Evolutionary conservation across 176 grass and related monocot species (phyloP).

Genomic region (Lolium perenne): DNA sequence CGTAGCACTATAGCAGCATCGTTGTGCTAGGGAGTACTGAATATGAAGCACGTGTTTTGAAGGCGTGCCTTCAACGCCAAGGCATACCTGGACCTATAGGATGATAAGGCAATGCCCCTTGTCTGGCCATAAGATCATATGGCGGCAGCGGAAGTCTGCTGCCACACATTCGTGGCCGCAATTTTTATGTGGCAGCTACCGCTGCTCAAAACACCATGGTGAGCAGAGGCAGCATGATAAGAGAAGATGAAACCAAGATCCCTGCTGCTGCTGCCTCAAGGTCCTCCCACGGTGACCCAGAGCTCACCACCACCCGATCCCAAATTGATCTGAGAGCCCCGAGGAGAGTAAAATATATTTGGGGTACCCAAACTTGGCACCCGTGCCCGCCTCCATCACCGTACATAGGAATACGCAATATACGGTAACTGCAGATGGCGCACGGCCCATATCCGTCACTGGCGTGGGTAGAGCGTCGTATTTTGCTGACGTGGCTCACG

Average conservation of each 20-base stretch:
- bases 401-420: too few species aligned
- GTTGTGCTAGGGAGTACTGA: not conserved
- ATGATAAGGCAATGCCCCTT: not conserved
- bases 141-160: not conserved
- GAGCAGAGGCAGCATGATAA: not conserved
- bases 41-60: slow-evolving; percentile 17
- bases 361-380: too few species aligned
- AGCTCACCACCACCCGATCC: not conserved
- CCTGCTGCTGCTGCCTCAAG: not conserved
- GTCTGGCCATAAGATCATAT: not conserved
- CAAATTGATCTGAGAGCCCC: not conserved
- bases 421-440: too few species aligned
- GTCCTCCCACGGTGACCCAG: not conserved
- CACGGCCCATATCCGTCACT: too few species aligned
- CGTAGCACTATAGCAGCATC: not conserved
- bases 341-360: not conserved
- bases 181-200: not conserved
- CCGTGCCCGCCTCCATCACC: too few species aligned
- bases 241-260: slow-evolving; percentile 14
- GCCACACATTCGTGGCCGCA: not conserved
- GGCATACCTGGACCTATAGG: not conserved
- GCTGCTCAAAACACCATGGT: too few species aligned
- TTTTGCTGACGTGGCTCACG: too few species aligned
- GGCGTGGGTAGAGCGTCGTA: too few species aligned
- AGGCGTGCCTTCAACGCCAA: not conserved